Evolutionary conservation across 208 protist genomes (phyloP), one percentile per base, ranked within the genome.

Genomic region (Wallacemonas rigidus): DNA sequence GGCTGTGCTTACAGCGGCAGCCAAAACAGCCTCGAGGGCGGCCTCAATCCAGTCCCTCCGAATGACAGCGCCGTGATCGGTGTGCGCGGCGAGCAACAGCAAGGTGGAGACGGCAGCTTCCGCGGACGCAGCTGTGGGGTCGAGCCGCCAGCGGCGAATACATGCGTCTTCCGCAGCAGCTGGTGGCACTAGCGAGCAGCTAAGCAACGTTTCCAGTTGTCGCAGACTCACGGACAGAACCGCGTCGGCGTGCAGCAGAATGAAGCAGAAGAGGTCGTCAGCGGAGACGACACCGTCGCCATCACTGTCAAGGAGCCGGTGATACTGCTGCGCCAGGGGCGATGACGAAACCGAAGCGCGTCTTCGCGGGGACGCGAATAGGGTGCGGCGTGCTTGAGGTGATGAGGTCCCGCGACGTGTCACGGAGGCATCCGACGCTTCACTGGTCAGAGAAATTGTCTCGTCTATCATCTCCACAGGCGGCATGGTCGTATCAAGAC

Each of bases 201-300:
- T 39, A 5, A 65, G 36, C 38, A 65, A 1, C 7, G n/a, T 6
- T 4, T 65, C 40, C 14, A 65, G 60, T 3, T 65, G 40, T 3
- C 3, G 14, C 8, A 17, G 6, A 3, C 7, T 48, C 12, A 50
- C n/a, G 12, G 60, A 51, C 6, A 65, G 60, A 45, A 44, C 4
- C n/a, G 41, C n/a, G 9, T 53, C 60, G 12, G 60, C 60, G 60
- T 77, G 72, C 11, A 77, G 64, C 14, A 58, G 47, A 3, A 71
- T 15, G 43, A 77, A 77, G 26, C 60, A n/a, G 41, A 61, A 71
- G 48, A 77, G 51, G 40, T 77, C 72, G 12, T 55, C 40, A 3
- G 61, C 64, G 3, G 65, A 67, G 41, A 77, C 72, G 1, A 71
- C 48, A 0, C 72, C 72, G 58, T 77, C 72, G 44, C 67, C 58